phyloP scores from a whole-genome alignment of 257 asterid genomes.

The Nicotiana obtusifolia region DNA sequence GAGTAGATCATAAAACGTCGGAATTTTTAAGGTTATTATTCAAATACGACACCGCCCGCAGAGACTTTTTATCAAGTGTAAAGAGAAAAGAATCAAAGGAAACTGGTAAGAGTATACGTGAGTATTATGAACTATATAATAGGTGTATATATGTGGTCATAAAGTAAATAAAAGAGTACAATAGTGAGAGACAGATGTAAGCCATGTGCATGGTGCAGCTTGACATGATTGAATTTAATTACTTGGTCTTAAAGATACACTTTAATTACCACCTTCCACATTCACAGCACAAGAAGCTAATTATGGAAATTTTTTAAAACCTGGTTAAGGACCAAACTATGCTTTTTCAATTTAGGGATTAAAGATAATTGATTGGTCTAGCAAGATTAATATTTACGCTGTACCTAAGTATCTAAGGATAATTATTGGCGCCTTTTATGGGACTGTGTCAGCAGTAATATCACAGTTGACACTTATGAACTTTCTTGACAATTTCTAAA shows the following conservation, averaged over 20 bases:
- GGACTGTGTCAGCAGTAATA: neutral
- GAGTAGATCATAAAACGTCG: neutral
- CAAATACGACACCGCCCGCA: constrained; percentile 12
- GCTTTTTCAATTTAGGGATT: neutral
- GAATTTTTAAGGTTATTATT: neutral
- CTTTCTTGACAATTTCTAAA: neutral
- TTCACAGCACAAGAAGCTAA: neutral
- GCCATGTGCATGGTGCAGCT: constrained; percentile 10
- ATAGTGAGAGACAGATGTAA: constrained; percentile 8
- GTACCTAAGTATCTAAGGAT: neutral
- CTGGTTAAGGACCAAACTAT: neutral
- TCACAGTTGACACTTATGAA: neutral
- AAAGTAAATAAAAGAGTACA: constrained; percentile 5
- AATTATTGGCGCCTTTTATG: neutral
- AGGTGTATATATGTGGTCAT: neutral
- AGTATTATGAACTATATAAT: neutral
- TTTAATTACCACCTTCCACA: neutral
- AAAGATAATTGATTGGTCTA: neutral
- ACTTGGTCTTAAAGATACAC: neutral
- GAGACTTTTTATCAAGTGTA: neutral
- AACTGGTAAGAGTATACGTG: constrained; percentile 7
- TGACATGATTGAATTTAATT: neutral
- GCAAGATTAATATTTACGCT: neutral
- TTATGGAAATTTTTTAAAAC: neutral
- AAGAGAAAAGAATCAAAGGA: neutral